These are phyloP conservation scores for Euphorbia peplus DNA, from an alignment of 345 rosid genomes.

Conservation along the genomic window DNA sequence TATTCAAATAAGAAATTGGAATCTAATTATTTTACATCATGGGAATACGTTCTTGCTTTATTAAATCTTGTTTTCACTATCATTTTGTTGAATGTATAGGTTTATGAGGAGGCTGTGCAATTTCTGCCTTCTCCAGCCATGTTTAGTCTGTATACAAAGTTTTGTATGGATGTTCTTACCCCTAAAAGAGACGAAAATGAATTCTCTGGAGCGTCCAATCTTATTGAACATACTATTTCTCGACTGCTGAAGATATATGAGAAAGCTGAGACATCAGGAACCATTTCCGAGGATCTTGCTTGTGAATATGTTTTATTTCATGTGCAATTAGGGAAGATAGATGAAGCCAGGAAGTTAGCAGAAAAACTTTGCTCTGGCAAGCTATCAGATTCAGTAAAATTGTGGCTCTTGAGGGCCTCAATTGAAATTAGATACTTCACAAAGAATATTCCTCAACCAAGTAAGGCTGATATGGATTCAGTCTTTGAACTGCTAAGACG, in stretches of 20 bases:
- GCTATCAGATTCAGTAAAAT: slow-evolving; percentile 48
- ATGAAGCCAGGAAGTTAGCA: slow-evolving; percentile 59
- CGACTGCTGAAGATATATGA: slow-evolving; percentile 51
- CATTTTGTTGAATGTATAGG: slow-evolving; percentile 39
- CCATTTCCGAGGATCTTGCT: slow-evolving; percentile 67
- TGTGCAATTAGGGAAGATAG: slow-evolving; percentile 53
- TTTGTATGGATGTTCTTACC: slow-evolving; percentile 49
- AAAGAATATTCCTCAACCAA: slow-evolving; percentile 28
- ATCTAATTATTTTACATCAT: background rate
- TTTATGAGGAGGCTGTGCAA: slow-evolving; percentile 70
- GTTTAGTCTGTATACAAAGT: slow-evolving; percentile 56
- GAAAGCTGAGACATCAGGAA: slow-evolving; percentile 60
- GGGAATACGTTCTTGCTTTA: background rate
- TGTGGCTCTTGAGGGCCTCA: slow-evolving; percentile 62
- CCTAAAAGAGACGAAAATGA: slow-evolving; percentile 33
- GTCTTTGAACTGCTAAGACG: slow-evolving; percentile 49
- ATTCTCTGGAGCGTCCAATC: slow-evolving; percentile 21
- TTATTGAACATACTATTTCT: slow-evolving; percentile 32
- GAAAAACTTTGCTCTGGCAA: slow-evolving; percentile 58
- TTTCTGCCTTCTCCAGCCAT: slow-evolving; percentile 50
- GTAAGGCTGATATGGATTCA: slow-evolving; percentile 44
- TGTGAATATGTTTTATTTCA: slow-evolving; percentile 57
- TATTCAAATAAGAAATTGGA: background rate
- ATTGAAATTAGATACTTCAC: slow-evolving; percentile 49
- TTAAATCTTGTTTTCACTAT: background rate